Evolutionary conservation across 768 basidiomycete species (phyloP).

Genomic region (Pulveroboletus sp.): DNA sequence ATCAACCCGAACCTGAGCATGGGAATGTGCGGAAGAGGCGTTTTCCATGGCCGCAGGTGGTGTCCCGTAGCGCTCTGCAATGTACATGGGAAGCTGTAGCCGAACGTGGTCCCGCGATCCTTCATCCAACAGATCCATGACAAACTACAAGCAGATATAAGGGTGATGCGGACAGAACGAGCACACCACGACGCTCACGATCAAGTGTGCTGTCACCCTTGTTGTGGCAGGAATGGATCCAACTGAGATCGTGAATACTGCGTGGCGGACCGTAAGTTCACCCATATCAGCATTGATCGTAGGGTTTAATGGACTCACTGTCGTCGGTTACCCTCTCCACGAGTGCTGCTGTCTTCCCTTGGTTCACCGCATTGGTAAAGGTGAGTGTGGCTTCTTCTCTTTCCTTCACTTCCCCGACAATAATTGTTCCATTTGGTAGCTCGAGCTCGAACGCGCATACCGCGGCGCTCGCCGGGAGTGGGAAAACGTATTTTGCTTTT

Average conservation of each 20-base stretch:
- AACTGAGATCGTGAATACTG: constrained; percentile 58
- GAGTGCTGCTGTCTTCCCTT: constrained; percentile 42
- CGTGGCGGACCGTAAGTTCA: not conserved
- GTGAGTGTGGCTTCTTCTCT: constrained; percentile 39
- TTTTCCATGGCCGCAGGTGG: constrained; percentile 37
- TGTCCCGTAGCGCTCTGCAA: constrained; percentile 52
- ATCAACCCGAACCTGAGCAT: constrained; percentile 38
- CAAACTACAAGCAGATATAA: constrained; percentile 35
- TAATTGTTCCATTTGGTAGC: constrained; percentile 38
- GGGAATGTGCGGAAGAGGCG: constrained; percentile 25
- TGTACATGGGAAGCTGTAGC: constrained; percentile 48
- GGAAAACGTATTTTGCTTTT: constrained; percentile 54
- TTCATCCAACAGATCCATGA: constrained; percentile 51
- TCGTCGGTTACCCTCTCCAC: constrained; percentile 50
- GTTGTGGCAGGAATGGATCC: constrained; percentile 46
- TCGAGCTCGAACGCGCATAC: constrained; percentile 53
- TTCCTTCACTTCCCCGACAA: constrained; percentile 48
- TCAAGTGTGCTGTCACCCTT: constrained; percentile 39
- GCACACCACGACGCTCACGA: constrained; percentile 32
- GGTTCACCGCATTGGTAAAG: constrained; percentile 38
- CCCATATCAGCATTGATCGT: not conserved
- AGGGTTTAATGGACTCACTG: constrained; percentile 32
- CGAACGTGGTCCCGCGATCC: constrained; percentile 45
- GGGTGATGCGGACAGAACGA: not conserved
- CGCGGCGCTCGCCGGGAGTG: constrained; percentile 52